Conservation (phyloP, 345 rosid genomes). For the Arabis hirsuta region DNA sequence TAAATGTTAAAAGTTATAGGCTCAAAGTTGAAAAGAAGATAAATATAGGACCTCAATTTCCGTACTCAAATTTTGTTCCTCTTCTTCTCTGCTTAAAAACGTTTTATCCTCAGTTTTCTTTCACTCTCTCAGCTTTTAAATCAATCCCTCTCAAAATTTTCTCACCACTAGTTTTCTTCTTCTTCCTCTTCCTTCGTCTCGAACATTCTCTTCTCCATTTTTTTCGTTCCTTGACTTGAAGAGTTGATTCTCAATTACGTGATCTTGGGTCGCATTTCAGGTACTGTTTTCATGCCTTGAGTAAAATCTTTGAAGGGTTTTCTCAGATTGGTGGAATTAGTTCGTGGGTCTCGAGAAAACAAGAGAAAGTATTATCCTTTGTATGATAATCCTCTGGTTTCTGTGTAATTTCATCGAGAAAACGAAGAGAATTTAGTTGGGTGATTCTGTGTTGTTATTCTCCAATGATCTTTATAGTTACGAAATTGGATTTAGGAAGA, state of each 20-base stretch:
- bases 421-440: neutral
- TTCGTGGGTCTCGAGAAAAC: constrained; percentile 27
- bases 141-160: constrained; percentile 43
- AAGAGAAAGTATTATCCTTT: constrained; percentile 6
- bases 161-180: constrained; percentile 47
- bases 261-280: constrained; percentile 18
- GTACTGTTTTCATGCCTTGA: constrained; percentile 17
- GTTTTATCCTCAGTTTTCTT: constrained; percentile 32
- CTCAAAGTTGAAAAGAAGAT: neutral
- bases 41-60: neutral
- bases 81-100: neutral
- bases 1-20: neutral
- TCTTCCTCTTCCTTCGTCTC: constrained; percentile 19
- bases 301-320: neutral
- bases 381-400: neutral
- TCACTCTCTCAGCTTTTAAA: constrained; percentile 18
- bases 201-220: constrained; percentile 43
- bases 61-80: constrained; percentile 16
- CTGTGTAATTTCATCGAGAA: neutral
- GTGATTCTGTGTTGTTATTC: constrained; percentile 13
- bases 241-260: constrained; percentile 25
- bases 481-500: constrained; percentile 5
- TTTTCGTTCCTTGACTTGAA: constrained; percentile 22
- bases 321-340: constrained; percentile 7
- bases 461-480: neutral